A percentile compares a stretch with the other conserved stretches of the same genome.
Conservation (phyloP, 2,329 filamentous ascomycete species). For the Camptophora hylomeconis region DNA sequence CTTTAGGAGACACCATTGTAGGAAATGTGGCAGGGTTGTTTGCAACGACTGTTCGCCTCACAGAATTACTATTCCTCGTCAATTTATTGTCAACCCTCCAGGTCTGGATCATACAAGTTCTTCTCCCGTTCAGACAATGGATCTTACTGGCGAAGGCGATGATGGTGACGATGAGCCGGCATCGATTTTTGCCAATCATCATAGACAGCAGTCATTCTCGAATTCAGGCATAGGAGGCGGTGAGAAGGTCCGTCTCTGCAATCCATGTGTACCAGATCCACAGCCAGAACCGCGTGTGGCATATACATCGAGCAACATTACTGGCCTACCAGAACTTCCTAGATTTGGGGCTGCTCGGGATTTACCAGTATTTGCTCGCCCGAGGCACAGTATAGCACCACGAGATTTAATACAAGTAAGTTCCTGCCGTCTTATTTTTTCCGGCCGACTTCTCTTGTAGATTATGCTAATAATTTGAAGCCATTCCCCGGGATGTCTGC, state of each 20-base stretch:
- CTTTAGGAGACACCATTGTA: slow-evolving; percentile 84
- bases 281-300: slow-evolving; percentile 37
- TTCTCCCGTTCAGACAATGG: slow-evolving; percentile 27
- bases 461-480: no score
- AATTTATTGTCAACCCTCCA: slow-evolving; percentile 79
- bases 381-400: no score
- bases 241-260: slow-evolving; percentile 57
- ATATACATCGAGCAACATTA: background rate
- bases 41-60: slow-evolving; percentile 85
- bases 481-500: no score
- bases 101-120: slow-evolving; percentile 25
- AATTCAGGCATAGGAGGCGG: slow-evolving; percentile 48
- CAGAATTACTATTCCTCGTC: slow-evolving; percentile 83
- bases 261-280: slow-evolving; percentile 60
- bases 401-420: no score
- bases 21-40: slow-evolving; percentile 90
- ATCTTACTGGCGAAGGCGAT: slow-evolving; percentile 31
- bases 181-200: slow-evolving; percentile 16
- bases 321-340: no score
- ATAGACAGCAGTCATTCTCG: slow-evolving; percentile 19
- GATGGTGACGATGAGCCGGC: slow-evolving; percentile 5
- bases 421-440: no score
- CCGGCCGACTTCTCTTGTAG: no score
- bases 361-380: no score
- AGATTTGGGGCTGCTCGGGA: no score